A percentile compares a stretch with the other conserved stretches of the same genome.
Conservation (phyloP, 2,329 filamentous ascomycete genomes). For the Fusarium sarcochroum region DNA sequence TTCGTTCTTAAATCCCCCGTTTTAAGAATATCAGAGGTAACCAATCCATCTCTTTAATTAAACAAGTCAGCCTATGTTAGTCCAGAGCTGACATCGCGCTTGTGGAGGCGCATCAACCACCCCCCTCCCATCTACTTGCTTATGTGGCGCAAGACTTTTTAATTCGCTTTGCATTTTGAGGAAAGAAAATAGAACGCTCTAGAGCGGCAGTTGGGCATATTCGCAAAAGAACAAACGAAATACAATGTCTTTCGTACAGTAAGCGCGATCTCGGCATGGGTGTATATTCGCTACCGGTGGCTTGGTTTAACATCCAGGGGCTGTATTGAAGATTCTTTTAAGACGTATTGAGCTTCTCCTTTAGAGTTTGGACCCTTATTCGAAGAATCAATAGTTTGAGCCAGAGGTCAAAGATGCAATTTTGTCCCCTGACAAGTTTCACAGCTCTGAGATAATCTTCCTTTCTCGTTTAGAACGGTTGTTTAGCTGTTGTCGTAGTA, state of each 20-base stretch:
- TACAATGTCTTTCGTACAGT: background rate
- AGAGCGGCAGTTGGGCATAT: background rate
- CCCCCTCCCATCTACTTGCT: conserved; percentile 1
- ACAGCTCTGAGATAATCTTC: background rate
- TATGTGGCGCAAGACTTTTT: conserved; percentile 18
- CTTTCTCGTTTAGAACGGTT: background rate
- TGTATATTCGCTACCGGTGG: conserved; percentile 1
- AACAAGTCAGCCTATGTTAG: background rate
- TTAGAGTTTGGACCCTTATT: conserved; percentile 1
- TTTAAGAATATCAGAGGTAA: conserved; percentile 26
- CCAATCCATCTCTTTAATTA: background rate
- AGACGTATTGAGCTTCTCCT: background rate
- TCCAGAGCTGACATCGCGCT: background rate
- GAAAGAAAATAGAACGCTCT: conserved; percentile 18
- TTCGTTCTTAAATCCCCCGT: conserved; percentile 22
- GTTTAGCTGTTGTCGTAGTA: background rate
- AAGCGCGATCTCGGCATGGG: background rate
- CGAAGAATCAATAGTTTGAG: conserved; percentile 6
- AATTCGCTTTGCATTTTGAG: background rate
- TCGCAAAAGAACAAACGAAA: background rate
- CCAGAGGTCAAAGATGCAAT: background rate
- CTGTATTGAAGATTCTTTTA: background rate
- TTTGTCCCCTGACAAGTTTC: background rate
- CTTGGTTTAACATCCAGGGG: background rate
- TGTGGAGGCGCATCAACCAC: conserved; percentile 14